These are phyloP conservation scores for Acarospora socialis DNA, from an alignment of 2,329 filamentous ascomycete genomes.

Conservation along the genomic window DNA sequence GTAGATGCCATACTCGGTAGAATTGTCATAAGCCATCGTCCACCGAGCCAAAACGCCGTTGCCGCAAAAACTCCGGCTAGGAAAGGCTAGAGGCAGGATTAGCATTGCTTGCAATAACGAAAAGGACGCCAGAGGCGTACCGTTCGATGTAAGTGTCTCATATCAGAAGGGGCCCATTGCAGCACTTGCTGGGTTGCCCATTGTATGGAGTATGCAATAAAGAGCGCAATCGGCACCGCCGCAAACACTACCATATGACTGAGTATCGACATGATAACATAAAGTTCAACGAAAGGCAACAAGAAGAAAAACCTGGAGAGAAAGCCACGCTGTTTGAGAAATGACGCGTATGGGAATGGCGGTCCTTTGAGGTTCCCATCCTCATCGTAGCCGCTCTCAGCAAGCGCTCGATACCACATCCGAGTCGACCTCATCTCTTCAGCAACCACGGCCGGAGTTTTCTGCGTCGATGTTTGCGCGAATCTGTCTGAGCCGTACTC, in stretches of 20 bases:
- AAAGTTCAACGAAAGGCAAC: slow-evolving; percentile 68
- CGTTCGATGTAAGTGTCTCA: slow-evolving; percentile 81
- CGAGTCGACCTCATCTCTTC: slow-evolving; percentile 75
- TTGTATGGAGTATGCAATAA: slow-evolving; percentile 56
- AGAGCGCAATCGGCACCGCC: slow-evolving; percentile 56
- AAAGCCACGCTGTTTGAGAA: slow-evolving; percentile 62
- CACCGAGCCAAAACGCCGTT: slow-evolving; percentile 65
- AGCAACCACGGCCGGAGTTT: slow-evolving; percentile 75
- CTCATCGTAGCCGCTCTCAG: slow-evolving; percentile 70
- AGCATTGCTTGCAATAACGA: background rate
- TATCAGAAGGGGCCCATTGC: slow-evolving; percentile 71
- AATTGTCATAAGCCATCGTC: slow-evolving; percentile 61
- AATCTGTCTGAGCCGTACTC: slow-evolving; percentile 94
- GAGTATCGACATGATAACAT: slow-evolving; percentile 55
- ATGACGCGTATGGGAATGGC: slow-evolving; percentile 58
- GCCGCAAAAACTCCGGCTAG: slow-evolving; percentile 85
- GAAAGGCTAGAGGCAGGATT: slow-evolving; percentile 63
- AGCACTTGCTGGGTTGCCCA: slow-evolving; percentile 64
- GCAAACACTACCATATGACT: slow-evolving; percentile 60
- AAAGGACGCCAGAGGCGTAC: slow-evolving; percentile 34
- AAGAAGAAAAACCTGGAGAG: slow-evolving; percentile 79
- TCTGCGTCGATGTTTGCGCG: slow-evolving; percentile 74
- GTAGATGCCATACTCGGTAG: slow-evolving; percentile 46
- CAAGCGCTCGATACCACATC: slow-evolving; percentile 69
- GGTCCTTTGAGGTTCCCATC: slow-evolving; percentile 57